Evolutionary conservation across 225 moss, liverwort and hornwort genomes (phyloP), one percentile per base, ranked within the genome.

Genomic region (Climacium dendroides): DNA sequence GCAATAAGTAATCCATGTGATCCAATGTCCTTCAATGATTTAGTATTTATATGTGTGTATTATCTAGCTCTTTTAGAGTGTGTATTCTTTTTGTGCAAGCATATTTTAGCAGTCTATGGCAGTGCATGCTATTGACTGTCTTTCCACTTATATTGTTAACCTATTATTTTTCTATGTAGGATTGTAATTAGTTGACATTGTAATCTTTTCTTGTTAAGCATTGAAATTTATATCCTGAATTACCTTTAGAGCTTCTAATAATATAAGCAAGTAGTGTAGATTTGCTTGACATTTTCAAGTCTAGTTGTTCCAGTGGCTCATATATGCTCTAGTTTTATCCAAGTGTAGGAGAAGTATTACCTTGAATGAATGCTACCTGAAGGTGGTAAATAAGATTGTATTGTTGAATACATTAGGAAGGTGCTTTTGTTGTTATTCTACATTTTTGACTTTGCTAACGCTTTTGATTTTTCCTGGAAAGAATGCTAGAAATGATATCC

Each of bases 351-450:
- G 89, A 91, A 94, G 41, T 89, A 87, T 77, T 94, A 91, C 63
- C 91, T 92, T n/a, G 92, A 92, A 91, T 91, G 92, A 84, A 90
- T 91, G 79, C 72, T 94, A 58, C 94, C 94, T 85, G 94, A 92
- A 89, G 92, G 92, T 87, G 94, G 94, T 34, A 91, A 91, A 84
- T 90, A 94, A 64, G 94, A 94, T 0, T 94, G 94, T 86, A 94
- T 92, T 62, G 87, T 90, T 84, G 90, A 90, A 61, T 94, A 94
- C 91, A 5, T 94, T 28, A 28, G 5, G 37, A 94, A 90, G 84
- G 87, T 94, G 30, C 76, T 94, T 45, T 73, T 94, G 81, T 86
- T 94, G 89, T 90, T 94, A 65, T 3, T 92, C 67, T 89, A 43
- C 50, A 89, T 94, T 73, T 94, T 94, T 90, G 94, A 23, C 60